A percentile compares a stretch with the other conserved stretches of the same genome.
phyloP scores from a whole-genome alignment of 208 protist genomes.

The Acanthamoeba sp. region DNA sequence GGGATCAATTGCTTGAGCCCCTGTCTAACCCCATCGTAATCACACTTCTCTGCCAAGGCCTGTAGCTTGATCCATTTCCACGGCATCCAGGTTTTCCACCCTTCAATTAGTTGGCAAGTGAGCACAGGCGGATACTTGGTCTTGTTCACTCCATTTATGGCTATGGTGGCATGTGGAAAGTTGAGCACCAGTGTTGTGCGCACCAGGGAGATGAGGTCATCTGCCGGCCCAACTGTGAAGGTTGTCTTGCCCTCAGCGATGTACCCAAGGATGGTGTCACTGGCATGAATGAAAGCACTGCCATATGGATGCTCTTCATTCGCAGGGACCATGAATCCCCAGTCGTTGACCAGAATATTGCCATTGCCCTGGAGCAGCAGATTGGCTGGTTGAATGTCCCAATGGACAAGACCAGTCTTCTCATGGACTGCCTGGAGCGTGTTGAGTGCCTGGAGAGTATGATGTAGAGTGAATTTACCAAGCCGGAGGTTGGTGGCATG shows the following conservation, averaged over 20 bases:
- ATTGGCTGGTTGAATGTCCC: conserved; percentile 50
- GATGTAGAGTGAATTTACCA: background rate
- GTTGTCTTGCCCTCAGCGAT: background rate
- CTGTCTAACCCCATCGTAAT: background rate
- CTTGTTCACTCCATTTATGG: conserved; percentile 1
- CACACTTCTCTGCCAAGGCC: background rate
- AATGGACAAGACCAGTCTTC: background rate
- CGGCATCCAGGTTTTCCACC: background rate
- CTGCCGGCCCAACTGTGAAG: background rate
- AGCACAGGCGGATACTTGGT: background rate
- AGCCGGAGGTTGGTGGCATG: background rate
- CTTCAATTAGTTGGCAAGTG: background rate
- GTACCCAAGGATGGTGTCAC: conserved; percentile 7
- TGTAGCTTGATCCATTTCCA: conserved; percentile 3
- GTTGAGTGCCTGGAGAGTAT: background rate
- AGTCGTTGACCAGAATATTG: conserved; percentile 46
- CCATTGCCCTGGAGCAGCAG: background rate
- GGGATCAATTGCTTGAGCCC: background rate
- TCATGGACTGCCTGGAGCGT: conserved; percentile 11
- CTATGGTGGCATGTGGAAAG: background rate
- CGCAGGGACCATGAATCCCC: background rate
- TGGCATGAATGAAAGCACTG: background rate
- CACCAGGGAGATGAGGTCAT: conserved; percentile 21
- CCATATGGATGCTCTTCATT: background rate
- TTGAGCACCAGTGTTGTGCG: conserved; percentile 37